phyloP scores from a whole-genome alignment of 2,329 filamentous ascomycete species.

The Grosmannia huntii region DNA sequence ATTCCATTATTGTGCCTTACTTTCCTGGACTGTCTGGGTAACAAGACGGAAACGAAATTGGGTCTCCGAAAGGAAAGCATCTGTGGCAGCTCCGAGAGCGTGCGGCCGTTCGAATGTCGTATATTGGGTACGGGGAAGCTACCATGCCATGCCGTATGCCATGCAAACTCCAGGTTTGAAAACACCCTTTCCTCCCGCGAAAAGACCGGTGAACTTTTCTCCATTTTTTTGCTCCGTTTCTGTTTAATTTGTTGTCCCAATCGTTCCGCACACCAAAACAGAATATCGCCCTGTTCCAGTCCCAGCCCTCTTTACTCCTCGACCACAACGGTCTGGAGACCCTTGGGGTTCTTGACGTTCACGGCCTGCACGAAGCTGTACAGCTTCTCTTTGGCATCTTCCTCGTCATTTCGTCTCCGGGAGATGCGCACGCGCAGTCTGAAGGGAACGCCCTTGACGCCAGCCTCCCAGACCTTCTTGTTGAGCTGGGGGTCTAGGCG shows the following conservation, averaged over 20 bases:
- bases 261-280: constrained; percentile 2
- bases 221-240: constrained; percentile 15
- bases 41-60: background rate
- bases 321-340: constrained; percentile 83
- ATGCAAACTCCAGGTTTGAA: constrained; percentile 29
- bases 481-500: constrained; percentile 97
- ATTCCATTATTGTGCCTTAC: background rate
- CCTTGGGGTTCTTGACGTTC: constrained; percentile 99
- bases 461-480: constrained; percentile 99
- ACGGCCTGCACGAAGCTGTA: constrained; percentile 99
- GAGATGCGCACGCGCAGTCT: constrained; percentile 96
- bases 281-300: background rate
- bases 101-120: constrained; percentile 2
- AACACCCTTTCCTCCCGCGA: constrained; percentile 16
- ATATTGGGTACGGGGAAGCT: constrained; percentile 19
- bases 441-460: constrained; percentile 98
- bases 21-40: background rate
- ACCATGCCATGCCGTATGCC: constrained; percentile 25
- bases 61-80: background rate
- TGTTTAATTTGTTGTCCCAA: constrained; percentile 12
- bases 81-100: background rate
- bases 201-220: constrained; percentile 1
- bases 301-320: constrained; percentile 43
- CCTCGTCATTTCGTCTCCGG: constrained; percentile 99
- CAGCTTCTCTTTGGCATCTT: constrained; percentile 98